These are phyloP conservation scores for Sporothrix phasma DNA, from an alignment of 2,329 filamentous ascomycete species.

Conservation along the genomic window DNA sequence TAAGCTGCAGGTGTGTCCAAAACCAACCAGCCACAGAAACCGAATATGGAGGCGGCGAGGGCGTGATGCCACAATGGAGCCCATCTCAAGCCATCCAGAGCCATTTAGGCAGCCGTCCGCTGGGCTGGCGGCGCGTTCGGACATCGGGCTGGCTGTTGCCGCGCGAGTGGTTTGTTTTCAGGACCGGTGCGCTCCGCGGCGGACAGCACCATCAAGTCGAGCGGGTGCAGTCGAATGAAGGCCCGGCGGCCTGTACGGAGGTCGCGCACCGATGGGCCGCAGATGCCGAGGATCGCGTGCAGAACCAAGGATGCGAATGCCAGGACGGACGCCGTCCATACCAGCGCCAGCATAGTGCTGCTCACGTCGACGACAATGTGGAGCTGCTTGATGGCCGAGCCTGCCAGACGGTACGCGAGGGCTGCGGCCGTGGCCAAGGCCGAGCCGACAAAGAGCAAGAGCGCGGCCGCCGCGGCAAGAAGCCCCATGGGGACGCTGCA, in stretches of 20 bases:
- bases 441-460: conserved; percentile 58
- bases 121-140: background rate
- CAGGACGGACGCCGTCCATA: conserved; percentile 71
- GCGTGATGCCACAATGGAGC: background rate
- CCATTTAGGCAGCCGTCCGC: background rate
- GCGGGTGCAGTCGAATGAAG: conserved; percentile 16
- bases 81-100: background rate
- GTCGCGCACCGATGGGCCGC: conserved; percentile 48
- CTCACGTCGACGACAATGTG: conserved; percentile 68
- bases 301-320: conserved; percentile 61
- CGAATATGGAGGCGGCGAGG: background rate
- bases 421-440: conserved; percentile 77
- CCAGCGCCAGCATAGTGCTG: conserved; percentile 68
- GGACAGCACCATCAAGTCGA: background rate
- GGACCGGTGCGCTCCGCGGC: background rate
- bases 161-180: background rate
- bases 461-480: conserved; percentile 54
- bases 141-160: background rate
- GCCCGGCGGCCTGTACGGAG: conserved; percentile 32
- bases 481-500: conserved; percentile 59
- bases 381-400: conserved; percentile 59
- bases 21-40: background rate
- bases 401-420: conserved; percentile 67
- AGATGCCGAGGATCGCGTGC: conserved; percentile 70
- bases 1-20: background rate